A percentile compares a stretch with the other conserved stretches of the same genome.
Conservation (phyloP, 2,329 filamentous ascomycete species). For the Amauroascus verrucosus region DNA sequence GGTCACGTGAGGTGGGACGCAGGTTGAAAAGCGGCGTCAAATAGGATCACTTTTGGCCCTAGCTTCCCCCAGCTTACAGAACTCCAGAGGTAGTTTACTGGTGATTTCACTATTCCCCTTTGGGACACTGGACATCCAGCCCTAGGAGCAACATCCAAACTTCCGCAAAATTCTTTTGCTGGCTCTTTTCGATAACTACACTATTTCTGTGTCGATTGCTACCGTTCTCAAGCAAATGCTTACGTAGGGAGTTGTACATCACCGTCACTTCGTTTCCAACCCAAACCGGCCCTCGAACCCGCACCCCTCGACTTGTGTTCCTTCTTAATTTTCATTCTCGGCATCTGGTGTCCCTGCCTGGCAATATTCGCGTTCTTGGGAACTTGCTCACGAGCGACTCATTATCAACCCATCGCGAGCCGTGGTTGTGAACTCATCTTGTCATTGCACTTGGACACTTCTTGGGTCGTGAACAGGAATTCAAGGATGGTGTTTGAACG, state of each 20-base stretch:
- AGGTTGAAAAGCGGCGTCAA: no score
- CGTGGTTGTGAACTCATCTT: background rate
- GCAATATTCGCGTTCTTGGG: no score
- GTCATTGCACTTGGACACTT: background rate
- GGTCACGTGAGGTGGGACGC: no score
- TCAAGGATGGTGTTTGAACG: conserved; percentile 35
- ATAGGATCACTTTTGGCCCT: no score
- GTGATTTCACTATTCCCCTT: background rate
- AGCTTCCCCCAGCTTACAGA: no score
- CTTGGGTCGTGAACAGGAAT: background rate
- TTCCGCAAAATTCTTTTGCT: conserved; percentile 4
- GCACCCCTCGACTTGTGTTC: no score
- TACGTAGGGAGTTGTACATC: no score
- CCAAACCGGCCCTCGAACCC: no score
- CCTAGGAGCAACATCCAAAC: background rate
- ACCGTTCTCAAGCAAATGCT: background rate
- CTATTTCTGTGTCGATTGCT: background rate
- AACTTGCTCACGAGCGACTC: no score
- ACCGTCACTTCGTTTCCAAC: no score
- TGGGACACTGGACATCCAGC: background rate
- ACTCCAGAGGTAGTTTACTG: background rate
- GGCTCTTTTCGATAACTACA: background rate
- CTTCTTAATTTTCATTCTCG: no score
- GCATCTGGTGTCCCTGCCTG: no score
- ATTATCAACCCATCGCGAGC: background rate